These are phyloP conservation scores for Labyrinthula sp. DNA, from an alignment of 352 stramenopile species.

Conservation along the genomic window DNA sequence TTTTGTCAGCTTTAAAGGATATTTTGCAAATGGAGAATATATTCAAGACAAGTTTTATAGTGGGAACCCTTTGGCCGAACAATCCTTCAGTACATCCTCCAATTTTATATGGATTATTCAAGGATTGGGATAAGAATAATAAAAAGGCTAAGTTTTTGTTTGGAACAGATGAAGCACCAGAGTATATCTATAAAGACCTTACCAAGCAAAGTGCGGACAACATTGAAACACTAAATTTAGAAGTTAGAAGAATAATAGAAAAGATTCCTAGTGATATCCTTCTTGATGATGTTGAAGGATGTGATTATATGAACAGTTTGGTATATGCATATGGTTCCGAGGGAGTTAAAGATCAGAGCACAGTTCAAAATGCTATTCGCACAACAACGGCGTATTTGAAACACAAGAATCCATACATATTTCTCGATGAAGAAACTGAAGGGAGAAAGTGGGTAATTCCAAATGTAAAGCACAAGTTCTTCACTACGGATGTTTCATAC, in stretches of 20 bases:
- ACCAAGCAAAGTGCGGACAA: slow-evolving; percentile 8
- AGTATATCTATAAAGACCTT: slow-evolving; percentile 21
- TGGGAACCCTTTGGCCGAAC: slow-evolving; percentile 26
- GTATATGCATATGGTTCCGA: slow-evolving; percentile 23
- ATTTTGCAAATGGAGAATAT: slow-evolving; percentile 23
- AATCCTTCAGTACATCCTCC: slow-evolving; percentile 23
- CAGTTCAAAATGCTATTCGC: slow-evolving; percentile 1
- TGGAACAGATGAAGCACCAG: slow-evolving; percentile 12
- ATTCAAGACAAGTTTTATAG: slow-evolving; percentile 22
- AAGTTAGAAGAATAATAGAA: slow-evolving; percentile 14
- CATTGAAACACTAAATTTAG: slow-evolving; percentile 11
- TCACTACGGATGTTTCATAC: slow-evolving; percentile 21
- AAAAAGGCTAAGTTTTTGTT: slow-evolving; percentile 17
- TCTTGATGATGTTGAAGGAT: slow-evolving; percentile 20
- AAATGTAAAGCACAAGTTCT: slow-evolving; percentile 28
- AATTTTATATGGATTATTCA: slow-evolving; percentile 28
- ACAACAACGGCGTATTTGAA: slow-evolving; percentile 17
- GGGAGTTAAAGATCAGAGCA: slow-evolving; percentile 10
- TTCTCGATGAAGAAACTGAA: slow-evolving; percentile 8
- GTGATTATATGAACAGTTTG: slow-evolving; percentile 14
- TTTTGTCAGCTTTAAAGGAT: slow-evolving; percentile 16
- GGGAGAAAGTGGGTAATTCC: slow-evolving; percentile 23
- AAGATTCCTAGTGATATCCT: slow-evolving; percentile 19
- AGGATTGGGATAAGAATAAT: slow-evolving; percentile 29
- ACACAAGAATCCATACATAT: slow-evolving; percentile 27